These are phyloP conservation scores for Nothophoma quercina DNA, from an alignment of 2,329 filamentous ascomycete species.

Conservation along the genomic window DNA sequence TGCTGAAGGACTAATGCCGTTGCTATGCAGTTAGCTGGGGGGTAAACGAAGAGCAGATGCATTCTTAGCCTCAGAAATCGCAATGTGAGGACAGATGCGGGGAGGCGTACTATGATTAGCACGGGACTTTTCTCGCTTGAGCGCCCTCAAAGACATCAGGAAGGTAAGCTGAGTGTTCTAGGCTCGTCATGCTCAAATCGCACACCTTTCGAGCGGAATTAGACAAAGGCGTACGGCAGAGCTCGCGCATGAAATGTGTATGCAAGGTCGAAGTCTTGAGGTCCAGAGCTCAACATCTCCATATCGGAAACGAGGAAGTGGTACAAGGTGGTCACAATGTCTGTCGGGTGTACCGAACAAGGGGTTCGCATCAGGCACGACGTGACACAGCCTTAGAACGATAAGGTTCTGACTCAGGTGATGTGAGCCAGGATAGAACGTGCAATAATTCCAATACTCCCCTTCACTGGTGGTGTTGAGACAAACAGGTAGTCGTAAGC, in stretches of 20 bases:
- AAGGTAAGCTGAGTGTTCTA: conserved; percentile 2
- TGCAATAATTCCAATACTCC: conserved; percentile 3
- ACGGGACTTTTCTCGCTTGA: background rate
- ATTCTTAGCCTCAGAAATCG: background rate
- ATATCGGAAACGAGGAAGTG: conserved; percentile 14
- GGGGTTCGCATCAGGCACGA: conserved; percentile 13
- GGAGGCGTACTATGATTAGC: conserved; percentile 1
- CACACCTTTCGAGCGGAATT: background rate
- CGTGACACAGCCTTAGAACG: conserved; percentile 15
- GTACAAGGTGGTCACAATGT: conserved; percentile 15
- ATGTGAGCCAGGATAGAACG: conserved; percentile 11
- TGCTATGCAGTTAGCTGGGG: background rate
- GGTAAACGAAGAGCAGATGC: background rate
- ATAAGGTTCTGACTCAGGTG: conserved; percentile 18
- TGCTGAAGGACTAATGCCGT: too few relatives aligned
- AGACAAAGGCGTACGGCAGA: background rate
- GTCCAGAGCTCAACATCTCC: conserved; percentile 15
- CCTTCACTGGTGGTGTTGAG: background rate
- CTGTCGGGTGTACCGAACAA: conserved; percentile 14
- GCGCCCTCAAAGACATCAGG: background rate
- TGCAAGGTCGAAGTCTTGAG: background rate
- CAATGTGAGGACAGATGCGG: background rate
- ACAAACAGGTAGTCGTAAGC: conserved; percentile 5
- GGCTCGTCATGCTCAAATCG: background rate
- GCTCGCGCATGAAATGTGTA: background rate